Percentiles rank a stretch among this genome's conserved stretches.
phyloP scores from a whole-genome alignment of 306 rosid genomes.

The Medicago ruthenica region DNA sequence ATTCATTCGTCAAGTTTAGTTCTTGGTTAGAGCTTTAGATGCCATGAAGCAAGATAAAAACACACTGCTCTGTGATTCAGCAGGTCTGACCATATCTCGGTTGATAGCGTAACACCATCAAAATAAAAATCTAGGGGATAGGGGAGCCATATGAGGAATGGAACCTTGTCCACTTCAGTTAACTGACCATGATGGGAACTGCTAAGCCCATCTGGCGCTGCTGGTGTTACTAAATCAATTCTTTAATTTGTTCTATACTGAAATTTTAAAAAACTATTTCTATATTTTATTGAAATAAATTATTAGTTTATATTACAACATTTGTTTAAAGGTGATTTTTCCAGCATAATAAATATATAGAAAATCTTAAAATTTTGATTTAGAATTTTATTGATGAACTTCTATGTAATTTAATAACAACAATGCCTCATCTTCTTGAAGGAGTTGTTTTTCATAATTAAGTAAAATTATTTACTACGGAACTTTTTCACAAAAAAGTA shows the following conservation, averaged over 20 bases:
- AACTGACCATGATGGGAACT: slow-evolving; percentile 18
- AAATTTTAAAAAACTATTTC: background rate
- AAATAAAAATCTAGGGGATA: slow-evolving; percentile 7
- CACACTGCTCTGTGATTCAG: slow-evolving; percentile 7
- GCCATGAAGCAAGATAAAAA: slow-evolving; percentile 26
- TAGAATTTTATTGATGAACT: slow-evolving; percentile 6
- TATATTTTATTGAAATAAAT: slow-evolving; percentile 8
- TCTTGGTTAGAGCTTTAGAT: slow-evolving; percentile 32
- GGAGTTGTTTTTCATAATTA: slow-evolving; percentile 7
- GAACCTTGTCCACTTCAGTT: slow-evolving; percentile 8
- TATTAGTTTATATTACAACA: background rate
- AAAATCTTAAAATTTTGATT: slow-evolving; percentile 5
- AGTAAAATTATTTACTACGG: slow-evolving; percentile 5
- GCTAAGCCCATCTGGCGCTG: slow-evolving; percentile 24
- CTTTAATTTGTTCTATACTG: background rate
- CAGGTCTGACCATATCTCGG: slow-evolving; percentile 12
- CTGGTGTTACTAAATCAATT: background rate
- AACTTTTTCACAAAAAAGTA: background rate
- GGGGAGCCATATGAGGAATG: slow-evolving; percentile 19
- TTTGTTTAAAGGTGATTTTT: slow-evolving; percentile 6
- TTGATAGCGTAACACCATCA: background rate
- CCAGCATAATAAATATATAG: background rate
- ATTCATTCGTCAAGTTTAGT: slow-evolving; percentile 6
- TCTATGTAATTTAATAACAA: slow-evolving; percentile 1
- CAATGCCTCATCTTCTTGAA: slow-evolving; percentile 1